Evolutionary conservation across 257 asterid genomes (phyloP), one percentile per base, ranked within the genome.

Genomic region (Salvia miltiorrhiza): DNA sequence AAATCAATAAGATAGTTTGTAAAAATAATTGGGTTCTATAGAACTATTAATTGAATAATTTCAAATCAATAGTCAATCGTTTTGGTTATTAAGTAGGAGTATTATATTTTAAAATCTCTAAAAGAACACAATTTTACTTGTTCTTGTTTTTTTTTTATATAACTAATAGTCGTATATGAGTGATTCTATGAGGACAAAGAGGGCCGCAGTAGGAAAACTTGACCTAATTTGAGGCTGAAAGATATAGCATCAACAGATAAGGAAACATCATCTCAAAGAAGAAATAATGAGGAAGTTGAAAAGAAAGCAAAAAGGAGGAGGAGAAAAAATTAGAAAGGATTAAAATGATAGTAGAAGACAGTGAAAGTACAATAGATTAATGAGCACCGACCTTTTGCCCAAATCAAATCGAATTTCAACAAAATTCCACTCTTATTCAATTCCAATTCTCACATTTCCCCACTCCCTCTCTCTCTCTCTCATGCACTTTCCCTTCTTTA

Each of bases 331-430:
- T 47, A 35, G 28, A 69, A 74, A 33, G 62, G 64, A 69, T 56
- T 50, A 28, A 39, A 13, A 57, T 30, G 39, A 47, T 14, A 19
- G 45, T 43, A 24, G 56, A 41, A 59, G 62, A 32, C 32, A 62
- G 66, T 47, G 73, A 71, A 33, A 39, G 71, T 45, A 57, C 50
- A 50, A 50, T 76, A 73, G 26, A 64, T 65, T 55, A 81, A 56
- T 69, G 73, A 55, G 80, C 83, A 79, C 85, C 89, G 89, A 81
- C 85, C 76, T 37, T 19, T 16, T 64, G 75, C 19, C 48, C 57
- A 75, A 60, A 50, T 73, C 72, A 69, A 72, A 68, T 75, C 70
- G 68, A 78, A 78, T 73, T 76, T 76, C 81, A 75, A 78, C 70
- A 49, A 39, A 54, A 63, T 59, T 70, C 58, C 58, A 60, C 16